A percentile compares a stretch with the other conserved stretches of the same genome.
phyloP scores from a whole-genome alignment of 441 rosid species.

The Mallotus repandus region DNA sequence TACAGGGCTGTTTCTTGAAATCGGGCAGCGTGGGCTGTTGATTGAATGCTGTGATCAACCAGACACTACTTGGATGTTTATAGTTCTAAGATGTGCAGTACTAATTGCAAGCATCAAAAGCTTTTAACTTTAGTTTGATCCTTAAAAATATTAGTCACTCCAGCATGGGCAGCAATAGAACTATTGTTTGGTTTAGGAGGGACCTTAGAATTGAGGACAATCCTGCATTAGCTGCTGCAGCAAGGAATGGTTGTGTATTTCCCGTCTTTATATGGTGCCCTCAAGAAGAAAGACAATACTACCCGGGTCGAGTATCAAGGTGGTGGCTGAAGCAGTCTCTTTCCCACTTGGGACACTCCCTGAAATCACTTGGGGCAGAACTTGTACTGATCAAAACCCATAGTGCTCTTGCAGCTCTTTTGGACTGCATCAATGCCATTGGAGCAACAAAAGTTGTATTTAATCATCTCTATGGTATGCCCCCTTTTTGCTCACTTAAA shows the following conservation, averaged over 20 bases:
- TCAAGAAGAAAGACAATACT: slow-evolving; percentile 79
- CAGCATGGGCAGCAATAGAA: slow-evolving; percentile 53
- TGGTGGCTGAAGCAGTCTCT: slow-evolving; percentile 98
- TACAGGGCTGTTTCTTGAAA: slow-evolving; percentile 10
- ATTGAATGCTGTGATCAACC: slow-evolving; percentile 1
- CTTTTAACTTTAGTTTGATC: slow-evolving; percentile 5
- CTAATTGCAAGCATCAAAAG: slow-evolving; percentile 8
- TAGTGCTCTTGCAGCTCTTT: slow-evolving; percentile 61
- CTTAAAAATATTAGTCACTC: slow-evolving; percentile 20
- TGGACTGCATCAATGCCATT: slow-evolving; percentile 54
- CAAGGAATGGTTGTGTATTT: slow-evolving; percentile 65
- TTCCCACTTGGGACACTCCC: slow-evolving; percentile 55
- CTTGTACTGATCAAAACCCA: slow-evolving; percentile 65
- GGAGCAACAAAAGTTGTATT: slow-evolving; percentile 83
- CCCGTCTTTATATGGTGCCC: slow-evolving; percentile 94
- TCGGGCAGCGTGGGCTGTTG: background rate
- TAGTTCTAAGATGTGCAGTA: slow-evolving; percentile 12
- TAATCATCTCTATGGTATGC: slow-evolving; percentile 83
- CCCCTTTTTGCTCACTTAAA: background rate
- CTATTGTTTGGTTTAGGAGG: slow-evolving; percentile 93
- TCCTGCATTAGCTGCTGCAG: slow-evolving; percentile 85
- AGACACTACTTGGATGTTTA: slow-evolving; percentile 8
- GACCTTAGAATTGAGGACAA: slow-evolving; percentile 91
- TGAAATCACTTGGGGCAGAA: slow-evolving; percentile 73
- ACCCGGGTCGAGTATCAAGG: slow-evolving; percentile 86